These are phyloP conservation scores for Neurospora pannonica DNA, from an alignment of 495 filamentous ascomycete genomes.

Conservation along the genomic window DNA sequence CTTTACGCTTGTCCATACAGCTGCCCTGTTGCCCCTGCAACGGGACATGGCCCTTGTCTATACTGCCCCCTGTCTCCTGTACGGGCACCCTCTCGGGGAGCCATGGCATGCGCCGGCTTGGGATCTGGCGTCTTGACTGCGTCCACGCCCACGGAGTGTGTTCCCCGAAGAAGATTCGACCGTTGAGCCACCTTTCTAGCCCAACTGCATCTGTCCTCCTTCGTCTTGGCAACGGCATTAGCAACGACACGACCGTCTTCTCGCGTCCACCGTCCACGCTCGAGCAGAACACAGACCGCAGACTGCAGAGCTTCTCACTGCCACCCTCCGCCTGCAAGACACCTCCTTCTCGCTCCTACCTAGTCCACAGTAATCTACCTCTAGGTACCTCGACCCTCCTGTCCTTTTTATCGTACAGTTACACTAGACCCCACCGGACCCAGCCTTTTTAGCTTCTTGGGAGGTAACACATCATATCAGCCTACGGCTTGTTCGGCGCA, in stretches of 20 bases:
- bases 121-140: neutral
- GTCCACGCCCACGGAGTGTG: constrained; percentile 9
- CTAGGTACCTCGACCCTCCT: constrained; percentile 7
- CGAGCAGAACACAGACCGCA: neutral
- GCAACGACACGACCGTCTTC: neutral
- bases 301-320: constrained; percentile 11
- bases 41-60: neutral
- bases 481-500: constrained; percentile 42
- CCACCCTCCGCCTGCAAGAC: constrained; percentile 22
- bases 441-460: constrained; percentile 11
- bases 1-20: neutral
- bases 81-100: neutral
- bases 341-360: constrained; percentile 14
- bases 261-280: constrained; percentile 8
- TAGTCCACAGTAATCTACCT: neutral
- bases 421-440: constrained; percentile 20
- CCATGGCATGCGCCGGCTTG: neutral
- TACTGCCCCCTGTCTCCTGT: neutral
- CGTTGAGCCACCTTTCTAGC: constrained; percentile 17
- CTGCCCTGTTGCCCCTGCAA: neutral
- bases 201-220: constrained; percentile 5
- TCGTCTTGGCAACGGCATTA: constrained; percentile 11
- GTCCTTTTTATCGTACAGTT: constrained; percentile 16
- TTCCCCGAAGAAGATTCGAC: constrained; percentile 15
- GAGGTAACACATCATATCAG: constrained; percentile 32